Conservation (phyloP, 139 green algal genomes). For the Tetradesmus obliquus region DNA sequence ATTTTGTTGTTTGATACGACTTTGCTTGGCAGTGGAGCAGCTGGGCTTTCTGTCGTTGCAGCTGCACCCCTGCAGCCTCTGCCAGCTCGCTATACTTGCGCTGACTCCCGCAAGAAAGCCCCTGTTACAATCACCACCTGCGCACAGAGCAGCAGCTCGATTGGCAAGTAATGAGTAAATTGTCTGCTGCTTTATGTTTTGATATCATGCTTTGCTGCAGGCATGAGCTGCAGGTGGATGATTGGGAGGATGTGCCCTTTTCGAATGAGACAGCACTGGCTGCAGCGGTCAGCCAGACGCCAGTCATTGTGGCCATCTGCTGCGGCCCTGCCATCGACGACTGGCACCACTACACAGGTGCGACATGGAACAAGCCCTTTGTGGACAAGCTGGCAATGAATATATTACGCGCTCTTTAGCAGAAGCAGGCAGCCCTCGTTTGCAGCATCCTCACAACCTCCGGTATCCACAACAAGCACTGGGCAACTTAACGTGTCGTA, state of each 20-base stretch:
- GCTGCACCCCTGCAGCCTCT: too few species aligned
- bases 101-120: neutral
- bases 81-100: too few species aligned
- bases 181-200: neutral
- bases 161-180: too few species aligned
- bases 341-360: slow-evolving; percentile 47
- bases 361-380: slow-evolving; percentile 20
- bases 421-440: too few species aligned
- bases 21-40: too few species aligned
- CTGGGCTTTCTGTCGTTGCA: too few species aligned
- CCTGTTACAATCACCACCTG: neutral
- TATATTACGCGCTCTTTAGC: too few species aligned
- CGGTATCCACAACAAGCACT: too few species aligned
- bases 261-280: slow-evolving; percentile 42
- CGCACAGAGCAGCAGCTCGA: too few species aligned
- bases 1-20: too few species aligned
- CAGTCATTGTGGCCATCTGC: slow-evolving; percentile 48
- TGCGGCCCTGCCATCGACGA: slow-evolving; percentile 32
- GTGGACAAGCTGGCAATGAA: neutral
- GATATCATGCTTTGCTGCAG: neutral
- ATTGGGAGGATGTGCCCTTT: slow-evolving; percentile 38
- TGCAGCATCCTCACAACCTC: too few species aligned
- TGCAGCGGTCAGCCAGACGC: slow-evolving; percentile 38
- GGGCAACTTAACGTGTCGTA: too few species aligned
- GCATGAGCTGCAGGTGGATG: slow-evolving; percentile 20